Evolutionary conservation across 768 basidiomycete genomes (phyloP).

Genomic region (Tricholoma sp.): DNA sequence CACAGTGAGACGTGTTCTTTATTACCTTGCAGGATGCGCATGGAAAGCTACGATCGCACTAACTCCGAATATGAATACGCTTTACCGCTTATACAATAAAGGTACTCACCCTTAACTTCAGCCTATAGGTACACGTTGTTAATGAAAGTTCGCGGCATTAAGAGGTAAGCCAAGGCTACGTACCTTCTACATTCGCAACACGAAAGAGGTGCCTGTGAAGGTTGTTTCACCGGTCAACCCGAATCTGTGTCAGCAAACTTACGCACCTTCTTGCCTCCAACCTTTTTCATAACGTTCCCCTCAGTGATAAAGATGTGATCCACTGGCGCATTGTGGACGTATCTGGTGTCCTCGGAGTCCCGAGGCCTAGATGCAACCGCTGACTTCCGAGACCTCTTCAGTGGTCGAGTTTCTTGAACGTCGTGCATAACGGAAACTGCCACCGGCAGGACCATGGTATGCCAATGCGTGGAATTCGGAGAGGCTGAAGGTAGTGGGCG

Average conservation of each 20-base stretch:
- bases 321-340: slow-evolving; percentile 26
- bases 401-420: slow-evolving; percentile 26
- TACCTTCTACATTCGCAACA: slow-evolving; percentile 62
- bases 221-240: slow-evolving; percentile 4
- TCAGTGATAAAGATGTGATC: slow-evolving; percentile 52
- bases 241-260: background rate
- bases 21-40: slow-evolving; percentile 40
- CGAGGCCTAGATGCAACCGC: slow-evolving; percentile 10
- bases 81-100: slow-evolving; percentile 9
- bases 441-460: slow-evolving; percentile 14
- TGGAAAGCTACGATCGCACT: slow-evolving; percentile 51
- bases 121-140: slow-evolving; percentile 19
- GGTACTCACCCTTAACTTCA: slow-evolving; percentile 52
- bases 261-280: slow-evolving; percentile 44
- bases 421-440: slow-evolving; percentile 7
- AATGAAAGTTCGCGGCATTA: slow-evolving; percentile 1
- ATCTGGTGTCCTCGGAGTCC: slow-evolving; percentile 22
- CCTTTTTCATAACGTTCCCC: slow-evolving; percentile 39
- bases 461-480: slow-evolving; percentile 22
- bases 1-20: background rate
- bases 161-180: slow-evolving; percentile 9
- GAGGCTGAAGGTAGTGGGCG: slow-evolving; percentile 21
- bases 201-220: slow-evolving; percentile 44
- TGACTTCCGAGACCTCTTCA: slow-evolving; percentile 44
- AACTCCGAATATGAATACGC: slow-evolving; percentile 6